Evolutionary conservation across 2,329 filamentous ascomycete genomes (phyloP).

Genomic region (Curvularia verruculosa): DNA sequence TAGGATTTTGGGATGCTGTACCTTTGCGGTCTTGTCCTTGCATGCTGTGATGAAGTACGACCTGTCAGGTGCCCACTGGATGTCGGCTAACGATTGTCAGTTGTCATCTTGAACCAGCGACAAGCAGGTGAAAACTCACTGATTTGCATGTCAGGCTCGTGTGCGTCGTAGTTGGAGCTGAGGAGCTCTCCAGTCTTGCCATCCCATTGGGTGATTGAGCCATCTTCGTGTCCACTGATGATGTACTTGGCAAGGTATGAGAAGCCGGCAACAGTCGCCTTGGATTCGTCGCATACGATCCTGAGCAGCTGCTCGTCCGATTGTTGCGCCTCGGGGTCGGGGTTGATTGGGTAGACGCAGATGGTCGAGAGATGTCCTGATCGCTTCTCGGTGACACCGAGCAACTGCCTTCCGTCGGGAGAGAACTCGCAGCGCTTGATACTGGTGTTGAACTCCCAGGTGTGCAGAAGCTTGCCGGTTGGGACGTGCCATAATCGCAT

Average conservation of each 20-base stretch:
- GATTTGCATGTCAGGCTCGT: slow-evolving; percentile 85
- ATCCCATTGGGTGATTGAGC: slow-evolving; percentile 88
- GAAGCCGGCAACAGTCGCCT: slow-evolving; percentile 97
- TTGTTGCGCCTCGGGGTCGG: slow-evolving; percentile 83
- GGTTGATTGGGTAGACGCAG: slow-evolving; percentile 86
- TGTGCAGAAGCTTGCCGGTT: slow-evolving; percentile 90
- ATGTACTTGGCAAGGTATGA: slow-evolving; percentile 95
- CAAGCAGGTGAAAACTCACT: slow-evolving; percentile 43
- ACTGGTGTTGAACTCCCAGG: slow-evolving; percentile 95
- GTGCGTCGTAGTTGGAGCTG: slow-evolving; percentile 77
- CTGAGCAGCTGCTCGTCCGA: slow-evolving; percentile 79
- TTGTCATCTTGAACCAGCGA: slow-evolving; percentile 45
- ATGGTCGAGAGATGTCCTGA: slow-evolving; percentile 96
- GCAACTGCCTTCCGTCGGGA: slow-evolving; percentile 85
- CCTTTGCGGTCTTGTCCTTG: slow-evolving; percentile 97
- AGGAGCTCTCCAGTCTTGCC: slow-evolving; percentile 87
- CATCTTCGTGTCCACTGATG: slow-evolving; percentile 96
- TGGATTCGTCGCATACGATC: slow-evolving; percentile 90
- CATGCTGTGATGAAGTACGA: slow-evolving; percentile 98
- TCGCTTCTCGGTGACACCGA: slow-evolving; percentile 97
- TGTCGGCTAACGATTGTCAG: slow-evolving; percentile 78
- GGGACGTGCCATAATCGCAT: slow-evolving; percentile 96
- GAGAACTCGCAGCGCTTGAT: slow-evolving; percentile 98
- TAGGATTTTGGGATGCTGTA: slow-evolving; percentile 45
- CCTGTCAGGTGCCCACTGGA: slow-evolving; percentile 92